Base-by-base conservation (phyloP, 2,329 filamentous ascomycete genomes). In the Ambrosiella beaveri region DNA sequence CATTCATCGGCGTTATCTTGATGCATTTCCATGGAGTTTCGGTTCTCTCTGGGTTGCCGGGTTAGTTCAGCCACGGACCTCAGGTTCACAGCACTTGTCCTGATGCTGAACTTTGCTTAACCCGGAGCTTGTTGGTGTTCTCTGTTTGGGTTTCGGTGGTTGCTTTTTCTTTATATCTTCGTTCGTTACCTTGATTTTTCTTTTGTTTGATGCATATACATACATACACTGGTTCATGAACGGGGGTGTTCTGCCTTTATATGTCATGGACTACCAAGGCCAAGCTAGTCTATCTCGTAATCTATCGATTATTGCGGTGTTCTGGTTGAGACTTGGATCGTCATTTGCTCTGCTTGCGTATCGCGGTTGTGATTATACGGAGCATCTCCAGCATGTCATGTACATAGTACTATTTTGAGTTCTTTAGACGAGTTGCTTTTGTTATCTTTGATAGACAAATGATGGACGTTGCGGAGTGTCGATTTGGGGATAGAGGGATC, bases 1-100 rank as follows among this genome's bases (percentile, higher is more conserved):
- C 35, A n/a, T 27, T 51, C 27, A 8, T 19, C 47, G 47, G 47
- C 47, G 47, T 51, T 51, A 19, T 51, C 27, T 51, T 51, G 17
- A n/a, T 51, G 47, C 47, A 51, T 51, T 51, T 51, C 17, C 47
- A 51, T 35, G 47, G 47, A 51, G 47, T 51, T 51, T 51, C 6
- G 47, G 47, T 35, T n/a, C 47, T 51, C 36, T 51, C 17, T 3
- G 27, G 7, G 8, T 51, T 51, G 7, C 1, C 7, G 9, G 27
- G 47, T 15, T 51, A 9, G 12, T 12, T 51, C 8, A 36, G 17
- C 6, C 35, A 11, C 7, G 47, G 35, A 19, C 27, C 17, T 19
- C 13, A 51, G 47, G 47, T 51, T 36, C 27, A 51, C 47, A 51
- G 47, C 27, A 51, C 47, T 51, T 51, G 47, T 51, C 27, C 35